Percentiles rank a stretch among this genome's conserved stretches.
phyloP scores from a whole-genome alignment of 163 green algal genomes.

The Coccomyxa subellipsoidea region DNA sequence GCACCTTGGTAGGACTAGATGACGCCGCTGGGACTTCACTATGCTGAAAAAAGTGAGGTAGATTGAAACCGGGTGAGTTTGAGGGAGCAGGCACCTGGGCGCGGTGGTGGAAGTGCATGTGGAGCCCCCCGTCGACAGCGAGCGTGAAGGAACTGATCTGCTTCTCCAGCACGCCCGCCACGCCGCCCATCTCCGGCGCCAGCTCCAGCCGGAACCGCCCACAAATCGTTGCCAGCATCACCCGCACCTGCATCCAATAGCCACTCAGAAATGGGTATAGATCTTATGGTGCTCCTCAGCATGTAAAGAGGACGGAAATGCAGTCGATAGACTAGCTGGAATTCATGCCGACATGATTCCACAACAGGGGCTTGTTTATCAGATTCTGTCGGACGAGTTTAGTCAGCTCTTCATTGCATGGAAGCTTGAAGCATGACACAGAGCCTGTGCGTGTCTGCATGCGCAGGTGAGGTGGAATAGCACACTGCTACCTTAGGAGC shows the following conservation, averaged over 20 bases:
- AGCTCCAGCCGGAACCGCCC: not conserved
- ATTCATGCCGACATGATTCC: not conserved
- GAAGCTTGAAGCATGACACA: too few species aligned
- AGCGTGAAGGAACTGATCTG: conserved; percentile 10
- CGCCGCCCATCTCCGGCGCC: not conserved
- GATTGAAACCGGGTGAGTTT: too few species aligned
- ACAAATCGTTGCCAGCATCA: conserved; percentile 4
- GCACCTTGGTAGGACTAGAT: too few species aligned
- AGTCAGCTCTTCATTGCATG: too few species aligned
- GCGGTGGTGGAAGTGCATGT: not conserved
- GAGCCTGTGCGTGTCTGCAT: too few species aligned
- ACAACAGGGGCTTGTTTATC: not conserved
- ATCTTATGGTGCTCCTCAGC: not conserved
- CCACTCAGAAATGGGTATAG: not conserved
- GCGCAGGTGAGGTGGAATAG: too few species aligned
- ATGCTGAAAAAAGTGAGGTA: too few species aligned
- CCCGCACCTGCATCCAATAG: not conserved
- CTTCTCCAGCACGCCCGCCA: not conserved
- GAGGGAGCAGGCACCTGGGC: not conserved
- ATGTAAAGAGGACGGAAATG: too few species aligned
- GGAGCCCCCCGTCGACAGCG: not conserved
- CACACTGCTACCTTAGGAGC: too few species aligned
- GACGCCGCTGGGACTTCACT: too few species aligned
- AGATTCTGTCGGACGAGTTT: not conserved
- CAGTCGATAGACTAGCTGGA: not conserved